Evolutionary conservation across 768 basidiomycete genomes (phyloP).

Genomic region (Coprinellus aureogranulatus): DNA sequence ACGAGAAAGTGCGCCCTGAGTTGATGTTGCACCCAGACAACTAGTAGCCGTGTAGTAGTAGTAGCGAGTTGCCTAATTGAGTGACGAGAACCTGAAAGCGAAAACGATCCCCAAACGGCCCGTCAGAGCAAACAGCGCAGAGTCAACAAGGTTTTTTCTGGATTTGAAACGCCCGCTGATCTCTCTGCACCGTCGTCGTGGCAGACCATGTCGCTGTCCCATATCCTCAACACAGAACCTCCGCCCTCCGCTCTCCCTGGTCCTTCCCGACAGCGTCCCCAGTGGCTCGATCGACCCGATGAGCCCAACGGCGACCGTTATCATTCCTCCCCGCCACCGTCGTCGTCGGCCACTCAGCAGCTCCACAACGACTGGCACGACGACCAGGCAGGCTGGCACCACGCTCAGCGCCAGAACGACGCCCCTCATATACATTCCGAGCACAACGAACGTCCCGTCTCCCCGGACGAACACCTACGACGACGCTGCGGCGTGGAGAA

Average conservation of each 20-base stretch:
- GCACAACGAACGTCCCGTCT: neutral
- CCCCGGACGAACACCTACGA: slow-evolving; percentile 15
- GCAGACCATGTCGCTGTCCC: slow-evolving; percentile 66
- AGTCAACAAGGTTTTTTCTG: neutral
- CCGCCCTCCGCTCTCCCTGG: slow-evolving; percentile 25
- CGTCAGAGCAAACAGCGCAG: too few species aligned
- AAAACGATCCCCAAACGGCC: slow-evolving; percentile 2
- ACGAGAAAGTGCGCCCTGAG: slow-evolving; percentile 89
- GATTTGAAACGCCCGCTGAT: too few species aligned
- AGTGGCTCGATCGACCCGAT: slow-evolving; percentile 22
- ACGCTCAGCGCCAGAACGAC: slow-evolving; percentile 8
- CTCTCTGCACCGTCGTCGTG: too few species aligned
- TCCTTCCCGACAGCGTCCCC: slow-evolving; percentile 30
- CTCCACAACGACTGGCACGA: slow-evolving; percentile 3
- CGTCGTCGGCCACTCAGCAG: slow-evolving; percentile 15
- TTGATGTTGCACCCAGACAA: slow-evolving; percentile 76
- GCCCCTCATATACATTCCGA: slow-evolving; percentile 1
- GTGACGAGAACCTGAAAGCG: slow-evolving; percentile 7
- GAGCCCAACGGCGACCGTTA: slow-evolving; percentile 18
- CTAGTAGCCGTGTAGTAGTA: slow-evolving; percentile 7
- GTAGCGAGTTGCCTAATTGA: slow-evolving; percentile 9
- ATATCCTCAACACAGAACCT: slow-evolving; percentile 77
- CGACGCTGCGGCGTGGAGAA: slow-evolving; percentile 31
- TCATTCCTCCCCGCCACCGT: slow-evolving; percentile 8
- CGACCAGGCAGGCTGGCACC: neutral